Evolutionary conservation across 2,329 filamentous ascomycete genomes (phyloP), one percentile per base, ranked within the genome.

Genomic region (Rutstroemia sydowiana): DNA sequence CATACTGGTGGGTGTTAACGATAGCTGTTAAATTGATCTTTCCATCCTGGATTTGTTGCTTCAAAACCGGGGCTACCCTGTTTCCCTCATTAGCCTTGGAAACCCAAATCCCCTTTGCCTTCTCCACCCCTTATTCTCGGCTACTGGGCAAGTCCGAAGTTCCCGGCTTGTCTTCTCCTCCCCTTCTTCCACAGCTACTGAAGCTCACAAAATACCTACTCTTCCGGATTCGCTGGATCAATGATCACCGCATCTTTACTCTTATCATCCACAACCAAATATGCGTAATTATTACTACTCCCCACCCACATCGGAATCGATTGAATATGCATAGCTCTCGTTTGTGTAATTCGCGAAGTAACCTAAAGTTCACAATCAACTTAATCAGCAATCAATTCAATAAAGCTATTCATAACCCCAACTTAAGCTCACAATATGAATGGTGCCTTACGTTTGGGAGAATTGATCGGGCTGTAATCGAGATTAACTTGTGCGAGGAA

Each of bases 1-100:
- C 87, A 70, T 74, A 95, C 91, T 97, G 92, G 65, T 98, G 93
- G 1, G 93, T 98, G 67, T 98, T 98, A 63, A 97, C 84, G 65
- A 98, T 95, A 45, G 84, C 87, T 21, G 79, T 90, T 56, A 98
- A 72, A 61, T 95, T 91, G 65, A 95, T 88, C 60, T 81, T 79
- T 14, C 85, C 84, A 20, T 75, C 72, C 37, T 82, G 71, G 5
- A 88, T 84, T 54, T 87, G 83, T 58, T 90, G 77, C 66, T 92
- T 84, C 48, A 98, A 71, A 9, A 83, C 69, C 0, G 81, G 81
- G 0, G 74, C 69, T 43, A 85, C 80, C 61, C 81, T 84, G 44
- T 44, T 11, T 9, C 5, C 3, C 20, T 5, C 2, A 32, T 42
- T 34, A 51, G 48, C 21, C 7, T 40, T 2, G 5, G 18, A 41